These are phyloP conservation scores for Mucor piriformis DNA, from an alignment of 371 early-diverging fungal species.

Conservation along the genomic window DNA sequence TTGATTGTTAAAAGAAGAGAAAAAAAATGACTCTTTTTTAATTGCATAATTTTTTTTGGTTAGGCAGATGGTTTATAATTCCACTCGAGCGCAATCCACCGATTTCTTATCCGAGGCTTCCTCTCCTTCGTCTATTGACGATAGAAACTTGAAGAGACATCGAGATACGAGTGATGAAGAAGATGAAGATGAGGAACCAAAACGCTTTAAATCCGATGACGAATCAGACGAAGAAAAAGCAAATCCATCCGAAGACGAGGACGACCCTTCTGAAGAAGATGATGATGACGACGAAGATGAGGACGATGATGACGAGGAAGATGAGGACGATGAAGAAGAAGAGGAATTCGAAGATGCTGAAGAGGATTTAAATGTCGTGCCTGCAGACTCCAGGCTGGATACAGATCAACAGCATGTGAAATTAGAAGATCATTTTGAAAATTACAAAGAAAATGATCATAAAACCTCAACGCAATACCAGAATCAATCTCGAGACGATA, in stretches of 20 bases:
- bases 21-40: background rate
- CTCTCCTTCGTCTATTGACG: constrained; percentile 24
- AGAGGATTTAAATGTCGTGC: constrained; percentile 1
- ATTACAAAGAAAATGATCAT: background rate
- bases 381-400: too few species aligned
- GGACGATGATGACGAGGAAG: constrained; percentile 10
- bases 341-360: constrained; percentile 13
- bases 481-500: too few species aligned
- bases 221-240: constrained; percentile 16
- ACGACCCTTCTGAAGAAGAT: constrained; percentile 3
- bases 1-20: too few species aligned
- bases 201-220: constrained; percentile 18
- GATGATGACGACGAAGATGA: background rate
- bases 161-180: constrained; percentile 27
- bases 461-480: too few species aligned
- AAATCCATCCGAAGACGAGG: constrained; percentile 6
- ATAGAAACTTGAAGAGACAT: constrained; percentile 14
- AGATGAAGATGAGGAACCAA: constrained; percentile 18
- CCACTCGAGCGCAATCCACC: constrained; percentile 9
- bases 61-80: constrained; percentile 30
- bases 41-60: background rate
- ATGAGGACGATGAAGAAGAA: constrained; percentile 6
- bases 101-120: constrained; percentile 25
- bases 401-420: background rate
- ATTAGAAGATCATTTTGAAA: background rate